Evolutionary conservation across 2,329 filamentous ascomycete species (phyloP), one percentile per base, ranked within the genome.

Genomic region (Aspergillus eucalypticola): DNA sequence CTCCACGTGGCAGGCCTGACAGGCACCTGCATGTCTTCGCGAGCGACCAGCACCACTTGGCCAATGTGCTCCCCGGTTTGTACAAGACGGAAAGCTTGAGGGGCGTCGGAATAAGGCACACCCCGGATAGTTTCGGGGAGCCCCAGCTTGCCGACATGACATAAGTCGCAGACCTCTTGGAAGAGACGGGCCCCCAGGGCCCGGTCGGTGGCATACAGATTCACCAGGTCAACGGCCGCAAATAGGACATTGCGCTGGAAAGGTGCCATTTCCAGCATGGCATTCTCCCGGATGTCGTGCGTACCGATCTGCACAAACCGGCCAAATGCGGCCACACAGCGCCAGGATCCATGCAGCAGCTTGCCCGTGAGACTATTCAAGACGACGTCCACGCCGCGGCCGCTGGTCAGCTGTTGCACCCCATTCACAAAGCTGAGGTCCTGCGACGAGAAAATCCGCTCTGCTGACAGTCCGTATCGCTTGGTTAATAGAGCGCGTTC

Each of bases 221-320:
- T 44, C 41, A 44, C 41, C 8, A 44, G 8, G 10, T 44, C 41
- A 10, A 44, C 19, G 8, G 41, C 17, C 17, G 41, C 41, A 17
- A 44, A 44, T 10, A 44, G 41, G 10, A 44, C 41, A 19, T 27
- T 50, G 44, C 44, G 25, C 21, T 50, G 25, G 46, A 50, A 57
- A 17, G 21, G 35, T 5, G 53, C 53, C 53, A 55, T 55, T 6
- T 44, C 53, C 6, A 55, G 5, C n/a, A 27, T 17, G 15, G 17
- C 29, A 46, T 55, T 55, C 23, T 17, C 13, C 11, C 25, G 27
- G 25, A 55, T 55, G 32, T 55, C 38, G 2, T n/a, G n/a, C 15
- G 44, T 55, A 5, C 53, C 53, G n/a, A 55, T 55, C 38, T 55
- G 41, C 6, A 55, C 38, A 15, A 55, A 55, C 23, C 53, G 53